These are phyloP conservation scores for Fagopyrum tataricum DNA, from an alignment of 148 eudicot genomes.

Conservation along the genomic window DNA sequence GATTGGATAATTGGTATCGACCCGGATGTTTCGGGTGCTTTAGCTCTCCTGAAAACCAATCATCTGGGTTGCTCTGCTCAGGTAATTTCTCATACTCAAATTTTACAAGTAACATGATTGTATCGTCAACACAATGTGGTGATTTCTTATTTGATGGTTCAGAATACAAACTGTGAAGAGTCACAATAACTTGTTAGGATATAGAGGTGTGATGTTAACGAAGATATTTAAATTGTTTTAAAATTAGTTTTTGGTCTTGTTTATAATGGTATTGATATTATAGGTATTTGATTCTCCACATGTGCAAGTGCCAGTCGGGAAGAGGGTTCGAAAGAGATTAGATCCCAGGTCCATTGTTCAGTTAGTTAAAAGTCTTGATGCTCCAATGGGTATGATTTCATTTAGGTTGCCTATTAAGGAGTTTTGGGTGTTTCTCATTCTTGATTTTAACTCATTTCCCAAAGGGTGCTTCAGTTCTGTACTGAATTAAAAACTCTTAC, in stretches of 20 bases:
- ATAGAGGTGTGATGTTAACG: neutral
- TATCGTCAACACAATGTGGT: too few relatives aligned
- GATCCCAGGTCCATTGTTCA: conserved; percentile 79
- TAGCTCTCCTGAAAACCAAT: conserved; percentile 59
- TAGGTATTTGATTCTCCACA: conserved; percentile 93
- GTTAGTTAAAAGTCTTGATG: conserved; percentile 60
- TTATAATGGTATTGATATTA: conserved; percentile 1
- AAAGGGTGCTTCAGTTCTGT: conserved; percentile 3
- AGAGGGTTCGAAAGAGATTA: conserved; percentile 50
- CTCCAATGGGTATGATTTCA: conserved; percentile 56
- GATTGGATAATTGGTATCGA: conserved; percentile 75
- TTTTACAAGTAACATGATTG: neutral
- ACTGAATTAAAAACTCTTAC: conserved; percentile 15
- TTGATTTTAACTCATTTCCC: neutral
- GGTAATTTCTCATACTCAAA: conserved; percentile 22
- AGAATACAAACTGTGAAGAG: too few relatives aligned
- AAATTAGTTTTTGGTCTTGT: neutral
- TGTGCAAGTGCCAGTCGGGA: conserved; percentile 58
- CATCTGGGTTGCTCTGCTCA: conserved; percentile 33
- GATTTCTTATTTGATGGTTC: neutral
- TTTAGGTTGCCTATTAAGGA: neutral
- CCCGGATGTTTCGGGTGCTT: conserved; percentile 87
- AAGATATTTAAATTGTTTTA: neutral
- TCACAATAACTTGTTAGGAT: neutral
- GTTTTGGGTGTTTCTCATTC: conserved; percentile 5